phyloP scores from a whole-genome alignment of 1,139 yeast species.

The Protomyces pachydermus region DNA sequence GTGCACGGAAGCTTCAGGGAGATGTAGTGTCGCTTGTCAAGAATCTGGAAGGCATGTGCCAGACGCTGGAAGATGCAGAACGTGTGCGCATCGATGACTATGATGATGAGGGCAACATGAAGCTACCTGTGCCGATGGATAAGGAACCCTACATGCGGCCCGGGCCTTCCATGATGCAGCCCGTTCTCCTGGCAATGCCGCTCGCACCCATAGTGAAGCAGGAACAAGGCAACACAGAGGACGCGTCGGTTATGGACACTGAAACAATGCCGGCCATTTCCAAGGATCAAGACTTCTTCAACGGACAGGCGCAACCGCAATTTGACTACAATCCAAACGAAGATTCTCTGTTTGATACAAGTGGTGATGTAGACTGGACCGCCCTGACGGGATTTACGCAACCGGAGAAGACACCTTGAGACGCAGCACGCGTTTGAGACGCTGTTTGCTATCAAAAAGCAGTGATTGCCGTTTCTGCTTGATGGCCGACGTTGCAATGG shows the following conservation, averaged over 20 bases:
- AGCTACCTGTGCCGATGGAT: background rate
- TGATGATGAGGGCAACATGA: slow-evolving; percentile 10
- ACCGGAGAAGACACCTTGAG: background rate
- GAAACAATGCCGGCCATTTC: background rate
- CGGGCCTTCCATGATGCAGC: background rate
- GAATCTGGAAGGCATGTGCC: slow-evolving; percentile 16
- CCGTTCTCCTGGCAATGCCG: background rate
- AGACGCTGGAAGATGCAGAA: slow-evolving; percentile 21
- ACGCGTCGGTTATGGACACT: background rate
- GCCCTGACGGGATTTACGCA: background rate
- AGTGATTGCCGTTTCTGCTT: background rate
- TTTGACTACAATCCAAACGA: background rate
- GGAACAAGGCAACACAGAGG: background rate
- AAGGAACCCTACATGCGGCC: background rate
- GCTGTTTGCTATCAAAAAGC: background rate
- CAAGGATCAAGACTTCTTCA: background rate
- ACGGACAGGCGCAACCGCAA: background rate
- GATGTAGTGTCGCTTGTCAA: slow-evolving; percentile 15
- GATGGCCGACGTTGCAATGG: background rate
- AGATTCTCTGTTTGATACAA: background rate
- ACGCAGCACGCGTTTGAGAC: background rate
- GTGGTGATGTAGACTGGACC: background rate
- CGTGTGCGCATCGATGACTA: slow-evolving; percentile 6
- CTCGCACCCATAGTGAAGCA: background rate
- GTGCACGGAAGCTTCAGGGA: slow-evolving; percentile 4